Evolutionary conservation across 2,329 filamentous ascomycete genomes (phyloP).

Genomic region (Hirsutella rhossiliensis): DNA sequence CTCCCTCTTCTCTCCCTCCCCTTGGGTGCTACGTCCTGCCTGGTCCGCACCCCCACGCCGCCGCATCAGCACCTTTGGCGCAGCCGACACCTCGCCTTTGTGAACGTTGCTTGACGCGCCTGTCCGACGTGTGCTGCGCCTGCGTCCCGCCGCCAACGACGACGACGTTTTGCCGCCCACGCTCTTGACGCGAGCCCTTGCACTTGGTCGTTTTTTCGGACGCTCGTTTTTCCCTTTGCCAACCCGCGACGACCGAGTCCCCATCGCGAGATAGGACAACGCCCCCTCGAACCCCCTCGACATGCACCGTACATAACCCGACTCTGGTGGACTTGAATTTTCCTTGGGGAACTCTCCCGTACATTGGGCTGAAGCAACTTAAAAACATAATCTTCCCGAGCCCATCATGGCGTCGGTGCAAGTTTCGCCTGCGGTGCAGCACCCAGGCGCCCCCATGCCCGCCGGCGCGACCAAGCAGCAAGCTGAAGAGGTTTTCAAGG

Average conservation of each 20-base stretch:
- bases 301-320: slow-evolving; percentile 24
- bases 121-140: slow-evolving; percentile 14
- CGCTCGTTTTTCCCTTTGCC: neutral
- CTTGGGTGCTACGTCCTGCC: slow-evolving; percentile 3
- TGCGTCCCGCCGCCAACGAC: slow-evolving; percentile 8
- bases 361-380: neutral
- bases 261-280: neutral
- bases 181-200: slow-evolving; percentile 13
- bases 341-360: slow-evolving; percentile 5
- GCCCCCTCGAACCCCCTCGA: slow-evolving; percentile 18
- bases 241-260: slow-evolving; percentile 8
- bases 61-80: slow-evolving; percentile 4
- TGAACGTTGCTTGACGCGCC: slow-evolving; percentile 13
- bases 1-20: slow-evolving; percentile 1
- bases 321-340: slow-evolving; percentile 10
- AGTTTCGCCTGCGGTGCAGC: slow-evolving; percentile 54
- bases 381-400: neutral
- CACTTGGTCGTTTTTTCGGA: slow-evolving; percentile 1
- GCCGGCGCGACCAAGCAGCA: slow-evolving; percentile 63
- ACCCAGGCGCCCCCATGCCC: slow-evolving; percentile 50
- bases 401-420: slow-evolving; percentile 71
- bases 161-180: slow-evolving; percentile 3
- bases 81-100: slow-evolving; percentile 3
- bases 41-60: slow-evolving; percentile 7
- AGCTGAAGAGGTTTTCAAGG: slow-evolving; percentile 61